Evolutionary conservation across 1,139 yeast species (phyloP).

Genomic region (Candida sanyaensis): DNA sequence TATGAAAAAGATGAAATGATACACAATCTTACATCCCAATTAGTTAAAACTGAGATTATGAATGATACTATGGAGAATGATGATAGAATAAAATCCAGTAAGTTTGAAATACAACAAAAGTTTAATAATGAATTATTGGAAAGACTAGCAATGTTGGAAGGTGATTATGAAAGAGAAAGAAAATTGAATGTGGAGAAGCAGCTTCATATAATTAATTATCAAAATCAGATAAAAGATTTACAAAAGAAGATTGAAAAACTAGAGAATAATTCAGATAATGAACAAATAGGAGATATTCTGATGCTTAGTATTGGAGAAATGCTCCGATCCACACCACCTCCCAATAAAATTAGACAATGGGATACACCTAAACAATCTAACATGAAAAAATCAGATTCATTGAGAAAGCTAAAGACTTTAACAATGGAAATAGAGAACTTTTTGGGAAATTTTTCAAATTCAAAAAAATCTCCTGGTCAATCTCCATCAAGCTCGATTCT

Average conservation of each 20-base stretch:
- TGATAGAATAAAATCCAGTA: conserved; percentile 35
- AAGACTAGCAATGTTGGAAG: conserved; percentile 42
- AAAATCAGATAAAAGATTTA: conserved; percentile 31
- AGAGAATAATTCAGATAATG: conserved; percentile 5
- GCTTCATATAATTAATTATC: conserved; percentile 37
- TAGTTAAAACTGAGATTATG: conserved; percentile 42
- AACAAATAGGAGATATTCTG: conserved; percentile 20
- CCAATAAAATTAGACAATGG: conserved; percentile 4
- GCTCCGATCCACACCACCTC: conserved; percentile 37
- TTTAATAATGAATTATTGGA: conserved; percentile 45
- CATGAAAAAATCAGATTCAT: conserved; percentile 26
- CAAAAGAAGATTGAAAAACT: conserved; percentile 14
- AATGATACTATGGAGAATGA: conserved; percentile 45
- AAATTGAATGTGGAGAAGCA: conserved; percentile 31
- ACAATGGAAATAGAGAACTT: conserved; percentile 16
- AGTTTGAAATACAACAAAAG: conserved; percentile 35
- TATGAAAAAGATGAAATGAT: conserved; percentile 24
- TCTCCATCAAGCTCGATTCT: conserved; percentile 5
- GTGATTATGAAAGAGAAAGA: conserved; percentile 39
- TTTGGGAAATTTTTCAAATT: conserved; percentile 5
- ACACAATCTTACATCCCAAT: conserved; percentile 26
- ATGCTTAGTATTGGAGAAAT: conserved; percentile 33
- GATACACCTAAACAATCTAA: not conserved
- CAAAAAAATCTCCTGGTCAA: not conserved
- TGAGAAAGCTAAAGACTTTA: conserved; percentile 17